Percentiles rank a stretch among this genome's conserved stretches.
These are phyloP conservation scores for Gynostemma pentaphyllum DNA, from an alignment of 306 rosid species.

Conservation along the genomic window DNA sequence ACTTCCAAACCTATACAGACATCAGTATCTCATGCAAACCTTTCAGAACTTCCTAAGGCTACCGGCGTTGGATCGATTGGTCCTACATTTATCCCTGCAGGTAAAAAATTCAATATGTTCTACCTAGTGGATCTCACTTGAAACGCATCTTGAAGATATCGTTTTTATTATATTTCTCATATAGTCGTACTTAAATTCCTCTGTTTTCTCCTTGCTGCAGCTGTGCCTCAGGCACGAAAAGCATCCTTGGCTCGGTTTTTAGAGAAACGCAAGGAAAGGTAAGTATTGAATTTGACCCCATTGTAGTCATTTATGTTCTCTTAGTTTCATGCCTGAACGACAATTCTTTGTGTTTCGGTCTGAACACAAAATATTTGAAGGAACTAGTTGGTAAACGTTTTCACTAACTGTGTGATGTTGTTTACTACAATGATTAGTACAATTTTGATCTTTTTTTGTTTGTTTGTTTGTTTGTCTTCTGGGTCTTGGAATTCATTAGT, in stretches of 20 bases:
- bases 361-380: too few relatives aligned
- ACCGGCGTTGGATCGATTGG: constrained; percentile 24
- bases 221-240: constrained; percentile 87
- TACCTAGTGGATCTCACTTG: too few relatives aligned
- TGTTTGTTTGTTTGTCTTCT: not conserved
- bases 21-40: constrained; percentile 25
- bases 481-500: not conserved
- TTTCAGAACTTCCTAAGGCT: constrained; percentile 31
- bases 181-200: not conserved
- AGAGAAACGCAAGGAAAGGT: constrained; percentile 98
- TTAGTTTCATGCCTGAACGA: too few relatives aligned
- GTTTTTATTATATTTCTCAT: too few relatives aligned
- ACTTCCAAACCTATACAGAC: constrained; percentile 30
- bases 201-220: constrained; percentile 20
- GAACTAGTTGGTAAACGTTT: too few relatives aligned
- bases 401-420: too few relatives aligned
- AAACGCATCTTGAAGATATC: too few relatives aligned
- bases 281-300: not conserved
- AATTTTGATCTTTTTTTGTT: not conserved
- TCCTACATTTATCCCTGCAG: constrained; percentile 36
- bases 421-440: too few relatives aligned
- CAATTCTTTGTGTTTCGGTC: too few relatives aligned
- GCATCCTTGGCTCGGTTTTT: constrained; percentile 90
- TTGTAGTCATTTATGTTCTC: too few relatives aligned
- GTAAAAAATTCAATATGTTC: too few relatives aligned